These are phyloP conservation scores for Tuber indicum DNA, from an alignment of 495 filamentous ascomycete species.

Conservation along the genomic window DNA sequence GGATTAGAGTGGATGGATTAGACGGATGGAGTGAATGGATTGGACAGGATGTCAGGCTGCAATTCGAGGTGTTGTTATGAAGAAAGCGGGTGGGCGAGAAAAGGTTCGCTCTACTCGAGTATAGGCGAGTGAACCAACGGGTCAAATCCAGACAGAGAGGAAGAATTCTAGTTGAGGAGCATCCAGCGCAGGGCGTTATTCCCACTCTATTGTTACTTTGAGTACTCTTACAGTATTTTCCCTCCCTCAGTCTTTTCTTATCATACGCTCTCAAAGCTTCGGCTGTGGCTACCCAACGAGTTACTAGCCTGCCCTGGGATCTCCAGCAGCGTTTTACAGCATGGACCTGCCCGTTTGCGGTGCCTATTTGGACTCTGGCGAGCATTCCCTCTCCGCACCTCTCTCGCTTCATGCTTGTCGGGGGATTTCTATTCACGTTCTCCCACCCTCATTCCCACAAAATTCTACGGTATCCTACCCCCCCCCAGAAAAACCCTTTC, in stretches of 20 bases:
- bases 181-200: not conserved
- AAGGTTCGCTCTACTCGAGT: not conserved
- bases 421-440: slow-evolving; percentile 30
- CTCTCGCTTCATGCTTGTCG: slow-evolving; percentile 35
- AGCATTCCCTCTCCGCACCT: slow-evolving; percentile 33
- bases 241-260: not conserved
- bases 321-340: slow-evolving; percentile 17
- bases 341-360: slow-evolving; percentile 36
- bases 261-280: not conserved
- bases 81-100: not conserved
- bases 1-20: not conserved
- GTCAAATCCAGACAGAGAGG: not conserved
- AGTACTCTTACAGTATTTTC: not conserved
- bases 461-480: not conserved
- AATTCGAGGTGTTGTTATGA: slow-evolving; percentile 7
- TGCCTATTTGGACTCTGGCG: slow-evolving; percentile 25
- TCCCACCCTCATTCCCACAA: slow-evolving; percentile 15
- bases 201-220: slow-evolving; percentile 25
- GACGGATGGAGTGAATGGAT: slow-evolving; percentile 6
- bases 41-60: slow-evolving; percentile 30
- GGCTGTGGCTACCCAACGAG: slow-evolving; percentile 4
- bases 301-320: not conserved
- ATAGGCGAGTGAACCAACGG: not conserved
- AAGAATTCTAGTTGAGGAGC: not conserved
- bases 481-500: not conserved